Base-by-base conservation (phyloP, 768 basidiomycete genomes). In the Kwoniella sp. region DNA sequence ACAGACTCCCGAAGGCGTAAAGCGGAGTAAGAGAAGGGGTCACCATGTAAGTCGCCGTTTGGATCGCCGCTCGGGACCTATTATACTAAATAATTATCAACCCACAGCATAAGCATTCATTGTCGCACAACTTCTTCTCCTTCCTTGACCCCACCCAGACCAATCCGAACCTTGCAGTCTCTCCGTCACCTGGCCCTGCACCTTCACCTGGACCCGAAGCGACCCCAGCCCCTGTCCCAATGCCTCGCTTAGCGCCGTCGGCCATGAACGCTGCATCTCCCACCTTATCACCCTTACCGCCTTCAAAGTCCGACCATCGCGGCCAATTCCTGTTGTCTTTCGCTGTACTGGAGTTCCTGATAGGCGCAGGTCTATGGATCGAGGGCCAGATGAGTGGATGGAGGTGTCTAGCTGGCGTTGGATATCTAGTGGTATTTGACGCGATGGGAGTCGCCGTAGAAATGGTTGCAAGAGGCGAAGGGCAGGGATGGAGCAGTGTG, bases 391-490 rank as follows among this genome's bases (percentile, higher is more conserved):
- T 89, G 66, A 86, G 87, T 23, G 93, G 93, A 20, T 93, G 92
- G 54, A 82, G 98, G 29, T 85, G 89, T 8, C 88, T 89, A 61
- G 95, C 95, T 0, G 96, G 93, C 0, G 80, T 99, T 20, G 96
- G 95, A 0, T 99, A 99, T 77, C 90, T 95, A 88, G 87, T 95
- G 25, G 93, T 97, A 1, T 99, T 97, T 75, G 95, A 98, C 77
- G 86, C 93, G 2, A 83, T 93, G 67, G 94, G 94, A 0, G 85
- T 95, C 4, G 87, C 79, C 22, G 78, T 89, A 25, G 83, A 81
- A 47, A 81, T 80, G 41, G 69, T 71, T 31, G 77, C 72, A 41
- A 66, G 69, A 55, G 56, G 68, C 23, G 71, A 69, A 34, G 79
- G 70, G 59, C 74, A 75, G 29, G 76, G 74, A 17, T 75, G 77